Conservation (phyloP, 2,329 filamentous ascomycete species). For the Fusarium hainanense region DNA sequence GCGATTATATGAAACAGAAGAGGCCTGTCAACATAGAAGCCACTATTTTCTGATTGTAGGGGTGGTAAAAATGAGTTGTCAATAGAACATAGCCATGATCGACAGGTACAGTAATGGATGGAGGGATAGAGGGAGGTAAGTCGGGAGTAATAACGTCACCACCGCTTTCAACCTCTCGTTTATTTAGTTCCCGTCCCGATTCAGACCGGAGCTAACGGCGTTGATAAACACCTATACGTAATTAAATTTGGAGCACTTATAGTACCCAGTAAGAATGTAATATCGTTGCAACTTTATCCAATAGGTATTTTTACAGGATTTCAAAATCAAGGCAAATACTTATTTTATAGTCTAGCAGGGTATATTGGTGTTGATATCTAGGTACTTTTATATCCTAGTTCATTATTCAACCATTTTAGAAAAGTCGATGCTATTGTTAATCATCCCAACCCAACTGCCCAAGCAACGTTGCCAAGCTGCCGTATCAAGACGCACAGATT, state of each 20-base stretch:
- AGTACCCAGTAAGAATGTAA: background rate
- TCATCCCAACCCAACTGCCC: slow-evolving; percentile 51
- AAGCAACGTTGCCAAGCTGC: slow-evolving; percentile 66
- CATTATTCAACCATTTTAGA: background rate
- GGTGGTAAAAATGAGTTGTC: background rate
- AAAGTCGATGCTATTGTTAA: background rate
- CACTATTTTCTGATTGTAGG: background rate
- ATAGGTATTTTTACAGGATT: background rate
- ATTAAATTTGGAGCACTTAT: background rate
- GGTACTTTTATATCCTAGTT: background rate
- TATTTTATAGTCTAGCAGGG: background rate
- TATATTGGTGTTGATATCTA: background rate
- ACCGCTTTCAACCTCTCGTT: background rate
- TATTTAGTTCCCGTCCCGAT: slow-evolving; percentile 12
- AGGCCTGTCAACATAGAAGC: background rate
- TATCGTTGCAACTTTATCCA: background rate
- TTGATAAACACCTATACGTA: background rate
- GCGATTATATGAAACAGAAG: background rate
- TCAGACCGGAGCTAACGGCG: background rate
- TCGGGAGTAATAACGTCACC: slow-evolving; percentile 13
- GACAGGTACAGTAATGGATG: slow-evolving; percentile 1
- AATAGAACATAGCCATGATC: background rate
- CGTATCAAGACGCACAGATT: slow-evolving; percentile 73
- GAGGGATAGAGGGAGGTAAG: background rate
- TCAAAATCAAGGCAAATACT: background rate